Base-by-base conservation (phyloP, 106 monocot genomes). In the Alisma plantagoaquatica region DNA sequence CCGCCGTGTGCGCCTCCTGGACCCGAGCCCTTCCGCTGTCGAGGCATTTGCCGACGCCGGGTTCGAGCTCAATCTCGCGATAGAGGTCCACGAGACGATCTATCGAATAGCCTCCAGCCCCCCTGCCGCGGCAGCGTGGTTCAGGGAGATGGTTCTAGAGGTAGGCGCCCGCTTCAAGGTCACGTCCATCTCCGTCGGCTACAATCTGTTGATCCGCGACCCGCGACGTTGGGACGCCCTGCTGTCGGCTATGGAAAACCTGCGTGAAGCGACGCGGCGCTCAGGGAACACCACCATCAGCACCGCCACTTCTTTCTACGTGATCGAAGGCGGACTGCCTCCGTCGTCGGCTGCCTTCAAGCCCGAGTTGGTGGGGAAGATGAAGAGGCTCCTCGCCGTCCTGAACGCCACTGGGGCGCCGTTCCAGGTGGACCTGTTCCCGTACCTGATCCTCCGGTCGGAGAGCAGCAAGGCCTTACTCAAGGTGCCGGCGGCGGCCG, bases 311-410 rank as follows among this genome's bases (percentile, higher is more conserved):
- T 15, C 21, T 26, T 57, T 24, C 57, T 19, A 14, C 23, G 12
- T 43, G 17, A 2, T 57, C 14, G 16, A 24, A 23, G 19, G 23
- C 19, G 14, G 24, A 15, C 25, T 57, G 29, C 57, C 57, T 19
- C 57, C 57, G 0, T 57, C 57, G 2, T 31, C 57, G 22, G 19
- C 57, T 11, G 15, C 25, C 8, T 57, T 57, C 57, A 57, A 57
- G 24, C 1, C 23, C 4, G 38, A 38, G 4, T 21, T 26, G 35
- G 57, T 27, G 10, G 30, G 18, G 29, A 1, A 0, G 21, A 7
- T 16, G 17, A 6, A n/a, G 31, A 20, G 27, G 42, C 57, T 43
- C 0, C 5, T 53, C 16, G 33, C 25, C 17, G 22, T 33, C 32
- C 30, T 33, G 10, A 24, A 8, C 24, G 41, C 11, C 4, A 43